phyloP scores from a whole-genome alignment of 495 filamentous ascomycete species.

The Talaromyces stipitatus region DNA sequence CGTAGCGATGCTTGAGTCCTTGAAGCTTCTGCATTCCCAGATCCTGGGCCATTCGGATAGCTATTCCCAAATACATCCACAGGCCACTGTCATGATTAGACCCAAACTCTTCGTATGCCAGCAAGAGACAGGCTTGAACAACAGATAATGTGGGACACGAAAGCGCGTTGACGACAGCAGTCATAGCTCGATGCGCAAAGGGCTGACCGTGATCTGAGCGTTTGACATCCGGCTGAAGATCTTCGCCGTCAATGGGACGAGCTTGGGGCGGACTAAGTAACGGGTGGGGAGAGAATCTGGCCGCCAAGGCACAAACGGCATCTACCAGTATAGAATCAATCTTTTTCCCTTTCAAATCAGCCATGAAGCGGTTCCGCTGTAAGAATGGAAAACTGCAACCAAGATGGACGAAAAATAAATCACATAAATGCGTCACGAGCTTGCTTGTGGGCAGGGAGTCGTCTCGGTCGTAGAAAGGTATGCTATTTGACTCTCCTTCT shows the following conservation, averaged over 20 bases:
- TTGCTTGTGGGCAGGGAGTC: constrained; percentile 59
- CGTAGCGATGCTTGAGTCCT: constrained; percentile 61
- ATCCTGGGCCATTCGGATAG: constrained; percentile 81
- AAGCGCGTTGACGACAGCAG: constrained; percentile 65
- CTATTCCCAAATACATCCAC: constrained; percentile 84
- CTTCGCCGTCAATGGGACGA: constrained; percentile 41
- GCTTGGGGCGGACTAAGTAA: constrained; percentile 48
- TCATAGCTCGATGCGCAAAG: constrained; percentile 71
- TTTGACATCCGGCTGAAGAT: constrained; percentile 25
- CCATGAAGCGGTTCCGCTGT: constrained; percentile 57
- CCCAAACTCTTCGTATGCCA: constrained; percentile 82
- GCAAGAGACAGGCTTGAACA: constrained; percentile 69
- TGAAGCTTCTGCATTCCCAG: constrained; percentile 73
- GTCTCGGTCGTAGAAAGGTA: constrained; percentile 71
- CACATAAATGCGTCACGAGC: constrained; percentile 64
- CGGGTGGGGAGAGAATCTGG: constrained; percentile 68
- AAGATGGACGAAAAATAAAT: constrained; percentile 69
- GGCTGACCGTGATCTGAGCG: constrained; percentile 53
- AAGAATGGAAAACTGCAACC: constrained; percentile 81
- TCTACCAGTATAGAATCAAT: constrained; percentile 84
- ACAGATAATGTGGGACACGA: constrained; percentile 71
- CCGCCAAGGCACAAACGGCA: constrained; percentile 71
- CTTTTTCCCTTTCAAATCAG: constrained; percentile 64
- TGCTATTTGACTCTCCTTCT: constrained; percentile 52
- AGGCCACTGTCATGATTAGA: constrained; percentile 78